Evolutionary conservation across 768 basidiomycete genomes (phyloP), one percentile per base, ranked within the genome.

Genomic region (Mycena maculata): DNA sequence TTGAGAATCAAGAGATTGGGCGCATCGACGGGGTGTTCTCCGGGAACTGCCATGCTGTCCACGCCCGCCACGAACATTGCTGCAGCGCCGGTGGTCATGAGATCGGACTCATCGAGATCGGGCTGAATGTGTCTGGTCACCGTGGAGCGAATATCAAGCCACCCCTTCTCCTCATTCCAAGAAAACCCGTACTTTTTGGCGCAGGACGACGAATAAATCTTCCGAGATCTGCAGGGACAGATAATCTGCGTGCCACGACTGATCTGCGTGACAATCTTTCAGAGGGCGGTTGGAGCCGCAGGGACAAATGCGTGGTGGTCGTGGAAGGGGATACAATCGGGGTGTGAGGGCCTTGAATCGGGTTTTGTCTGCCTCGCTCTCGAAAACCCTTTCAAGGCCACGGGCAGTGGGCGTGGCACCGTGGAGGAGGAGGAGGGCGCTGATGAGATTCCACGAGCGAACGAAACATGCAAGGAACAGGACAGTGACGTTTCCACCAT

Each of bases 341-440:
- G 33, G 28, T 60, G 27, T 25, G 7, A 60, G 45, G 4, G 22
- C 7, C 28, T 39, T 13, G n/a, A 60, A 60, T 2, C 45, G 33
- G 4, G 7, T 20, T n/a, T 36, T 39, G 47, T 36, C 33, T 0
- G 58, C 18, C 4, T 60, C 10, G 4, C 28, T 28, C 23, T 11
- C 15, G 57, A 58, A 47, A 33, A n/a, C 7, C n/a, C 9, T 11
- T 13, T 28, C 7, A 2, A 31, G 18, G 28, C 27, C 27, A 13
- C 4, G 30, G 11, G 18, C 27, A 18, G 0, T 18, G 2, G 20
- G 42, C 13, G 18, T 47, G 5, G 57, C 57, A 22, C 57, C 57
- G 16, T 58, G 56, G 28, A 58, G 42, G 20, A 58, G 39, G 20
- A 57, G 57, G n/a, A 58, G 57, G 3, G 57, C 57, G 10, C 22